Base-by-base conservation (phyloP, 441 rosid species). In the Corymbia calophylla region DNA sequence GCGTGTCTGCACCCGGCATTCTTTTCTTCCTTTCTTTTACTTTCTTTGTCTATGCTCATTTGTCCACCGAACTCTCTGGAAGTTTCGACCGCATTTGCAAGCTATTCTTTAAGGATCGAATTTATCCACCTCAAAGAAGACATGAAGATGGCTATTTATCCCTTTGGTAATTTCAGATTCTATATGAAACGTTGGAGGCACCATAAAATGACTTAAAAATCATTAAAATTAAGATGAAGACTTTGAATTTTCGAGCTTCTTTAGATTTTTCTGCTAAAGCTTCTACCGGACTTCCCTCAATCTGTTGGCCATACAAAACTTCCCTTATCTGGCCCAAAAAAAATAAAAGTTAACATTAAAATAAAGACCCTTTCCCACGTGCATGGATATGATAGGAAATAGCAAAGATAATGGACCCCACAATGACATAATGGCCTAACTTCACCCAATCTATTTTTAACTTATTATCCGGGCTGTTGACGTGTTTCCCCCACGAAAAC, bases 121-220 rank as follows among this genome's bases (percentile, higher is more conserved):
- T 68, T 35, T 18, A 4, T 18, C 80, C 80, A 32, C 47, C 47
- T 5, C 81, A 9, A 18, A 10, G 47, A 35, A 21, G 48, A 70
- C 81, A 39, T 3, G 48, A 35, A 11, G 27, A 9, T 35, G 10
- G 27, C 19, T 5, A 12, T 70, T 35, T 10, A 31, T 3, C 27
- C 18, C 81, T 70, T 70, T 35, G 48, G 48, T 70, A 70, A 70
- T 32, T 68, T 32, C 1, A 70, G 27, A 35, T 70, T 18, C 8
- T 19, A 2, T 18, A 5, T 2, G 6, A n/a, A 32, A 70, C 2
- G 5, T 17, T 9, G 6, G 2, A 17, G 5, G 7, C 8, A 17
- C 23, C 12, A 4, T 35, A 35, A 35, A 35, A 19, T 19, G 14
- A 35, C 4, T 5, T 39, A 18, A 18, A 17, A 8, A 66, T 18